Conservation (phyloP, 1,284 basidiomycete species). For the Moesziomyces parantarcticus region DNA sequence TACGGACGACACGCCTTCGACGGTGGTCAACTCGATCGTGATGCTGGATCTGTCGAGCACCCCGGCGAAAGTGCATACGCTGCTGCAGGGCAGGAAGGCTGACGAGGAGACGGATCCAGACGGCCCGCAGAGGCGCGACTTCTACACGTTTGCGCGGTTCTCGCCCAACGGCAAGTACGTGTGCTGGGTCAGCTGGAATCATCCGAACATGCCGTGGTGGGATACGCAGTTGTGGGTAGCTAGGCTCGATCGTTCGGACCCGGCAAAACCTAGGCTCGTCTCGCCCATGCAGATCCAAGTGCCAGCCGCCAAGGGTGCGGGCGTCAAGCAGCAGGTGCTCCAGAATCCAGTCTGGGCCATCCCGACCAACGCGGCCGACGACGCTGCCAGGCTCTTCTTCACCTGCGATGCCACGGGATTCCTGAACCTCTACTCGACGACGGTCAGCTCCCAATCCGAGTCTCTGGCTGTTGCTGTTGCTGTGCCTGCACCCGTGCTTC, state of each 20-base stretch:
- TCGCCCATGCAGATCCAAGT: conserved; percentile 23
- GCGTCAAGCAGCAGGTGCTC: conserved; percentile 48
- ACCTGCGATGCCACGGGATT: conserved; percentile 77
- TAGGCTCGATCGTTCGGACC: conserved; percentile 54
- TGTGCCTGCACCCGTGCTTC: conserved; percentile 68
- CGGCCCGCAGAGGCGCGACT: conserved; percentile 72
- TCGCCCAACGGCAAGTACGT: conserved; percentile 77
- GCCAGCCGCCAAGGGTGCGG: conserved; percentile 4
- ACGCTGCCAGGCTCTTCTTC: conserved; percentile 74
- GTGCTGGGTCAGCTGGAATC: conserved; percentile 78
- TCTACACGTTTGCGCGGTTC: conserved; percentile 75
- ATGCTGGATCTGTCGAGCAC: conserved; percentile 70
- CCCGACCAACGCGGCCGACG: conserved; percentile 49
- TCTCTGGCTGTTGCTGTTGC: not conserved
- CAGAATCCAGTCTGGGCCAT: conserved; percentile 72
- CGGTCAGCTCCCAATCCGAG: conserved; percentile 16
- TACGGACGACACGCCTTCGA: conserved; percentile 73
- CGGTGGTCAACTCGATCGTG: conserved; percentile 74
- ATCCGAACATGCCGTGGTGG: conserved; percentile 85
- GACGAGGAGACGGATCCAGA: conserved; percentile 37
- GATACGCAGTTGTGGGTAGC: conserved; percentile 75
- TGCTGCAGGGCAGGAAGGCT: conserved; percentile 67
- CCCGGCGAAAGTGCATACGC: conserved; percentile 25
- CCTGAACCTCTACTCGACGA: conserved; percentile 75
- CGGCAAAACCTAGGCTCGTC: conserved; percentile 15